A percentile compares a stretch with the other conserved stretches of the same genome.
Evolutionary conservation across 2,329 filamentous ascomycete species (phyloP).

Genomic region (Penicillium expansum): DNA sequence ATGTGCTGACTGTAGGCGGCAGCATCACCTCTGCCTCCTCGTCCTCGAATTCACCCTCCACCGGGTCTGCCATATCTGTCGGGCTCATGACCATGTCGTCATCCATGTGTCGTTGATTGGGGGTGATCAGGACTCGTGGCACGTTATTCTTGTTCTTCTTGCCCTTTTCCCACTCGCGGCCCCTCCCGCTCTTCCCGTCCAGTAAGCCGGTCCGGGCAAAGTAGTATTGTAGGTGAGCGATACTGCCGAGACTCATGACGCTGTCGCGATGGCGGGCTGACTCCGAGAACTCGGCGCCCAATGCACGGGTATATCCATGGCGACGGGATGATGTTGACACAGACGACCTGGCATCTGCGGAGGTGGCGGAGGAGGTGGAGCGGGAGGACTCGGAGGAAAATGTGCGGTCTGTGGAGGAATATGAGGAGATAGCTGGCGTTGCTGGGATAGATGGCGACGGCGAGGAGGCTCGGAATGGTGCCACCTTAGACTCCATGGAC

Average conservation of each 20-base stretch:
- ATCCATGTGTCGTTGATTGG: constrained; percentile 39
- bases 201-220: constrained; percentile 91
- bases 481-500: constrained; percentile 14
- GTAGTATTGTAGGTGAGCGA: constrained; percentile 96
- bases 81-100: constrained; percentile 55
- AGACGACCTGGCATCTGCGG: constrained; percentile 43
- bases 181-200: constrained; percentile 88
- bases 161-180: constrained; percentile 63
- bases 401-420: constrained; percentile 44
- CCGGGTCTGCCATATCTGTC: constrained; percentile 40
- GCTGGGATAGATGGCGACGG: constrained; percentile 43
- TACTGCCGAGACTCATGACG: constrained; percentile 93
- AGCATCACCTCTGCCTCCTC: constrained; percentile 72
- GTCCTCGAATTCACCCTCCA: constrained; percentile 48
- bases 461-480: constrained; percentile 35
- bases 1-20: constrained; percentile 95
- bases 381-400: constrained; percentile 48
- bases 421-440: constrained; percentile 45
- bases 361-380: constrained; percentile 46
- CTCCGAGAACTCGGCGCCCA: constrained; percentile 83
- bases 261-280: constrained; percentile 89
- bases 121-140: constrained; percentile 41
- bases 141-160: constrained; percentile 43
- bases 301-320: constrained; percentile 82
- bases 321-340: constrained; percentile 51